A percentile compares a stretch with the other conserved stretches of the same genome.
Conservation (phyloP, 768 basidiomycete species). For the Tylopilus sp. region DNA sequence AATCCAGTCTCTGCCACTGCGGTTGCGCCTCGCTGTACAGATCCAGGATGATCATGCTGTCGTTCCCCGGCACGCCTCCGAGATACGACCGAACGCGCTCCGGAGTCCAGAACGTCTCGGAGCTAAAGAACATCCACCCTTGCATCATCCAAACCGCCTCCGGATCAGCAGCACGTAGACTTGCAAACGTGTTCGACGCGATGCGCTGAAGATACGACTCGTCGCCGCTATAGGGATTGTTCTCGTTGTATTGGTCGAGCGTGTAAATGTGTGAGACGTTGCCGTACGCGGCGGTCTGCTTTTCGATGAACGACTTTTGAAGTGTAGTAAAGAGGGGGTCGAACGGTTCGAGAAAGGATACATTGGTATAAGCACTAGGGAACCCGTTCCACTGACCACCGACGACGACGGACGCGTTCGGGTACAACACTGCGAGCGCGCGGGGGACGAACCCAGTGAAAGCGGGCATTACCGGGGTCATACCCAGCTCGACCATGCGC, state of each 20-base stretch:
- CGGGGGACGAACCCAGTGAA: conserved; percentile 42
- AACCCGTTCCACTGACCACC: conserved; percentile 38
- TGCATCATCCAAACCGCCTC: conserved; percentile 42
- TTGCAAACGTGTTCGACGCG: conserved; percentile 34
- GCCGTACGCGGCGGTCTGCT: conserved; percentile 37
- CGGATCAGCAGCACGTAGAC: conserved; percentile 38
- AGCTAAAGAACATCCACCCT: conserved; percentile 40
- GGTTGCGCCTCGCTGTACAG: conserved; percentile 39
- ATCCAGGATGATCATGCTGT: conserved; percentile 41
- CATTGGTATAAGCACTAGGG: conserved; percentile 32
- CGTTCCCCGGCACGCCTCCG: conserved; percentile 34
- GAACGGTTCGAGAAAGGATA: conserved; percentile 40
- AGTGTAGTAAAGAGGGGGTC: conserved; percentile 36
- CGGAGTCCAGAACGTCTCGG: conserved; percentile 36
- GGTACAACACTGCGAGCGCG: conserved; percentile 28
- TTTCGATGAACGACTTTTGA: conserved; percentile 38
- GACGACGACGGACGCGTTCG: conserved; percentile 34
- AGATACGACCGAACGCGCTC: conserved; percentile 40
- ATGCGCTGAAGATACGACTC: conserved; percentile 33
- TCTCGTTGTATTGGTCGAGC: conserved; percentile 46
- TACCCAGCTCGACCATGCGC: conserved; percentile 41
- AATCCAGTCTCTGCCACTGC: conserved; percentile 39
- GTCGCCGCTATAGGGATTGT: conserved; percentile 34
- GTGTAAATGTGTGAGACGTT: conserved; percentile 40
- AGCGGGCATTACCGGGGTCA: conserved; percentile 41